Evolutionary conservation across 2,329 filamentous ascomycete genomes (phyloP), one percentile per base, ranked within the genome.

Genomic region (Cercospora zeina): DNA sequence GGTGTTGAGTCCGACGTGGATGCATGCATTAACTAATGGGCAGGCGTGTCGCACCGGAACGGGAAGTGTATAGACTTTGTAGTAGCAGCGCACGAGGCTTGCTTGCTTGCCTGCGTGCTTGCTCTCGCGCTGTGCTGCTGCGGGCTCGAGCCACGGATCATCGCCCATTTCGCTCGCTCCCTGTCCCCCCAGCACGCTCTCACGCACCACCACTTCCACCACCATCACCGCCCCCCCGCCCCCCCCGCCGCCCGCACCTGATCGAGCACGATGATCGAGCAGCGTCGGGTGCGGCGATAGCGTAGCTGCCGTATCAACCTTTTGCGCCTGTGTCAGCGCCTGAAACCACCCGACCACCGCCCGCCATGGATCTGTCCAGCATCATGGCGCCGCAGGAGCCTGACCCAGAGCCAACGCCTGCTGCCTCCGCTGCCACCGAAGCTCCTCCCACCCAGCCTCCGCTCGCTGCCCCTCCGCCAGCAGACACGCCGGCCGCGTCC

Each of bases 391-490:
- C 59, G 24, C 39, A 45, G 53, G 59, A 61, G 37, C 50, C 56
- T 21, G 61, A 59, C 45, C 36, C 59, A 31, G 53, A 42, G 19
- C 34, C 54, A 50, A 51, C 21, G 47, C 30, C 47, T 50, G 47
- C 47, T 50, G 47, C 47, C 14, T 33, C 57, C 53, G 49, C 53
- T 36, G 34, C 54, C 27, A 54, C 56, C 21, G 47, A 37, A 33
- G 55, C 58, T 34, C 21, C 42, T 24, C 62, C 60, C 27, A 34
- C 58, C 33, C 51, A 60, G n/a, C 66, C 61, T 36, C 55, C 66
- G 19, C 59, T 64, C 10, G 47, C 65, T 36, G 50, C 53, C 2
- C 36, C 45, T 19, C 45, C 51, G 59, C 62, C 56, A 51, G 47
- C 34, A 42, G 55, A 51, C 4, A 50, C 45, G 16, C 30, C 45